These are phyloP conservation scores for Hydrangea macrophylla DNA, from an alignment of 148 eudicot genomes.

Conservation along the genomic window DNA sequence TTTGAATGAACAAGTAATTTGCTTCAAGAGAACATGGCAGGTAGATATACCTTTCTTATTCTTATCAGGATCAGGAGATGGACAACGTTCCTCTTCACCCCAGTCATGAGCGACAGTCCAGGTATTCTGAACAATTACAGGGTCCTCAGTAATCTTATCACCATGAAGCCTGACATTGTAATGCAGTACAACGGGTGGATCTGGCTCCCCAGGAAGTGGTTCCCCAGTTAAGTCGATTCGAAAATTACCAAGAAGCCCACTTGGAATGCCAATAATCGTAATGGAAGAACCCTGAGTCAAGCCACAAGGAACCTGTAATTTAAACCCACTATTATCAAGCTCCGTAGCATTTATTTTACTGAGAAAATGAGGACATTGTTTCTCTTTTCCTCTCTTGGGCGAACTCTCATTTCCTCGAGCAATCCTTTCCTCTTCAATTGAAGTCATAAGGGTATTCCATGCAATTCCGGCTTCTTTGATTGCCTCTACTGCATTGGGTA, in stretches of 20 bases:
- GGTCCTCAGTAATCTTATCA: slow-evolving; percentile 83
- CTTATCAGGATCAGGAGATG: slow-evolving; percentile 51
- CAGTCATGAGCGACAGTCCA: slow-evolving; percentile 97
- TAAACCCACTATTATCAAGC: slow-evolving; percentile 52
- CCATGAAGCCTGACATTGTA: slow-evolving; percentile 95
- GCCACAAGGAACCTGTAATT: slow-evolving; percentile 83
- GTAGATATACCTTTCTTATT: slow-evolving; percentile 63
- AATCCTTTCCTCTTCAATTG: slow-evolving; percentile 68
- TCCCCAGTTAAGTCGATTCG: slow-evolving; percentile 84
- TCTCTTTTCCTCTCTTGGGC: slow-evolving; percentile 56
- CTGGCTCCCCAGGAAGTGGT: slow-evolving; percentile 90
- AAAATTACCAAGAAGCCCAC: slow-evolving; percentile 87
- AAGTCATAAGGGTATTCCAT: slow-evolving; percentile 80
- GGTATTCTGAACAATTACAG: slow-evolving; percentile 96
- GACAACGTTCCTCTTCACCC: slow-evolving; percentile 97
- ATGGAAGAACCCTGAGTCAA: slow-evolving; percentile 93
- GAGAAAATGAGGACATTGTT: slow-evolving; percentile 93
- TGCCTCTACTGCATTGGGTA: slow-evolving; percentile 88
- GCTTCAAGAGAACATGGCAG: neutral
- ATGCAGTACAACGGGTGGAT: slow-evolving; percentile 87
- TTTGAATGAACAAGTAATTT: neutral
- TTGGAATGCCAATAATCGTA: slow-evolving; percentile 85
- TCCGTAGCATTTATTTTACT: slow-evolving; percentile 72
- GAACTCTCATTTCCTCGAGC: slow-evolving; percentile 49
- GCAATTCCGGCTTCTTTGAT: slow-evolving; percentile 78